Base-by-base conservation (phyloP, 768 basidiomycete genomes). In the Mycena crocata region DNA sequence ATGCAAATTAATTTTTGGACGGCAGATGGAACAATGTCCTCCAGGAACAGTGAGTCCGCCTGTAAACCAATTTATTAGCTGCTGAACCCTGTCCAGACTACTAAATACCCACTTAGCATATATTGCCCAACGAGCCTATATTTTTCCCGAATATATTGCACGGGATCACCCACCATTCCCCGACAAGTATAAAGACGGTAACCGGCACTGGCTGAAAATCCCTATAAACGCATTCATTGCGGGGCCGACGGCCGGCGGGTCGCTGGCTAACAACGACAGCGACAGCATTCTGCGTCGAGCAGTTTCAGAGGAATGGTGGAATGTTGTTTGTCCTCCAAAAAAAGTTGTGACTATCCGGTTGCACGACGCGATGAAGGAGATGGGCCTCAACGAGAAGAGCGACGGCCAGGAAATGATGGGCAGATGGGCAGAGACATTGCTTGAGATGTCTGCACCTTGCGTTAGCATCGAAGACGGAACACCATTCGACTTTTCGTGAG, bases 201-300 rank as follows among this genome's bases (percentile, higher is more conserved):
- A 57, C 5, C 49, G 67, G 2, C 39, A 64, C 30, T 31, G 49
- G 51, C 52, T 68, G 1, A 24, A 64, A 5, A 30, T 68, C 13
- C 62, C 67, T 1, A 64, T 68, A 54, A 68, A 68, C 57, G 67
- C 67, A 9, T 45, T 68, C 19, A 34, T 51, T n/a, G 39, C 57
- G 2, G 67, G 67, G 2, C 67, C 67, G 13, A 64, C 58, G 3
- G 67, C 44, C 23, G 62, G 67, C 3, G 67, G 67, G 1, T 39
- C 62, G 1, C 40, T 59, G 0, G 42, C 39, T 12, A 3, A 37
- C 24, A 26, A n/a, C 34, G 26, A 2, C 6, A 19, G 14, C 19
- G 57, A 46, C 34, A 7, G 15, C 15, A 13, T 61, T 21, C 21
- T 21, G 39, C 42, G 42, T 30, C 51, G 62, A 1, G 55, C 62